phyloP scores from a whole-genome alignment of 208 protist species.

The Wallacemonas sp. region DNA sequence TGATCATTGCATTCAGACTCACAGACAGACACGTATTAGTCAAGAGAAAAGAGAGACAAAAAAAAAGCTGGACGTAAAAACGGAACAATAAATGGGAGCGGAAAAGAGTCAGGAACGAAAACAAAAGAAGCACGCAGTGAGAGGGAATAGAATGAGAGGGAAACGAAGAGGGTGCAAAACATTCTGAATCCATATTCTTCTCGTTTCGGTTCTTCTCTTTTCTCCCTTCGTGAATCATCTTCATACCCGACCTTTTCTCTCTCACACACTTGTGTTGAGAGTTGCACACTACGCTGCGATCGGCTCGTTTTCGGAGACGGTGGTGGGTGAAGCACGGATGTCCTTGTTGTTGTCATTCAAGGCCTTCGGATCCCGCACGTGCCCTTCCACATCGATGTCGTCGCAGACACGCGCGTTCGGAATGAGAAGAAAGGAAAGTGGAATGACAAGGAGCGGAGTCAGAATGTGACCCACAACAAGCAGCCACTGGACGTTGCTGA shows the following conservation, averaged over 20 bases:
- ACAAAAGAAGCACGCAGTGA: too few species aligned
- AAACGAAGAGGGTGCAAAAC: conserved; percentile 11
- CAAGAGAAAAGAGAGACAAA: neutral
- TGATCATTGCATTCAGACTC: neutral
- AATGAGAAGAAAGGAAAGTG: conserved; percentile 47
- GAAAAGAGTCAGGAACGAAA: too few species aligned
- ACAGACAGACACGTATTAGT: neutral
- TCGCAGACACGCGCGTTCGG: conserved; percentile 38
- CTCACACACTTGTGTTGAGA: neutral
- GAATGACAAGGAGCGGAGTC: conserved; percentile 51
- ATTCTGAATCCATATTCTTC: neutral
- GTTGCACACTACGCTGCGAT: neutral
- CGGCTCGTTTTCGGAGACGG: conserved; percentile 1
- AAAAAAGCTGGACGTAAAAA: neutral
- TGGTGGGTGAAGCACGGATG: neutral
- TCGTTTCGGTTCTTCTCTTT: neutral
- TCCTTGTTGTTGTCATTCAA: neutral
- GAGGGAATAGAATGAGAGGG: too few species aligned
- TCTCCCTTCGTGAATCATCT: neutral
- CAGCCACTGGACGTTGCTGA: conserved; percentile 59
- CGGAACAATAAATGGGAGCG: too few species aligned
- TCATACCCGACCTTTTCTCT: neutral
- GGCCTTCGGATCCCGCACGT: neutral
- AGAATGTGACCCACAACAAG: conserved; percentile 60
- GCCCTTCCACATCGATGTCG: conserved; percentile 20